A percentile compares a stretch with the other conserved stretches of the same genome.
These are phyloP conservation scores for Ustilago cynodontis DNA, from an alignment of 1,284 basidiomycete genomes.

Conservation along the genomic window DNA sequence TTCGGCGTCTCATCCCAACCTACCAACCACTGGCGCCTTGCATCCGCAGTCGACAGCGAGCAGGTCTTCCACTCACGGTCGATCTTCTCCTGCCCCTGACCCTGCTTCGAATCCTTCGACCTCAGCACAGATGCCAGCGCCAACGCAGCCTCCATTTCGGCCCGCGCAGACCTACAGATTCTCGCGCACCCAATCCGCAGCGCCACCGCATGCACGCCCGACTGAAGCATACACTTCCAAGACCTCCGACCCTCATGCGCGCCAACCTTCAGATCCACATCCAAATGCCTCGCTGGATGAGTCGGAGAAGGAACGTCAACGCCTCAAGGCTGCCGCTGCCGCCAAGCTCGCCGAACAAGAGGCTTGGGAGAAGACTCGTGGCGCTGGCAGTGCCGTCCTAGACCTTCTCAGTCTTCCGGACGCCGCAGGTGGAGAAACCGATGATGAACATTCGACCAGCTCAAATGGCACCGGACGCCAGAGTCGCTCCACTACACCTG, in stretches of 20 bases:
- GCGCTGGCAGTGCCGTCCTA: slow-evolving; percentile 64
- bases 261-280: slow-evolving; percentile 5
- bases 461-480: slow-evolving; percentile 11
- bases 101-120: slow-evolving; percentile 3
- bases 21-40: not conserved
- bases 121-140: slow-evolving; percentile 34
- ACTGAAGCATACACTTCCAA: slow-evolving; percentile 3
- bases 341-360: slow-evolving; percentile 59
- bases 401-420: slow-evolving; percentile 51
- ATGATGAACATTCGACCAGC: slow-evolving; percentile 15
- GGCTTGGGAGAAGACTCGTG: slow-evolving; percentile 64
- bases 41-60: not conserved
- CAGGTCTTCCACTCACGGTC: slow-evolving; percentile 8
- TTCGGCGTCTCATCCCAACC: slow-evolving; percentile 21
- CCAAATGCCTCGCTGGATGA: slow-evolving; percentile 23
- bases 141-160: slow-evolving; percentile 37
- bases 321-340: slow-evolving; percentile 45
- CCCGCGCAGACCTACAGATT: slow-evolving; percentile 35
- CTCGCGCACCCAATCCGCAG: slow-evolving; percentile 34
- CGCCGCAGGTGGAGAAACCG: slow-evolving; percentile 30
- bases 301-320: slow-evolving; percentile 44
- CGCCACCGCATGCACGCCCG: slow-evolving; percentile 25
- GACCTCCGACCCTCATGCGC: not conserved
- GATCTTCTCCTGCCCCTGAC: slow-evolving; percentile 4
- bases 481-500: slow-evolving; percentile 35